Evolutionary conservation across 257 asterid species (phyloP).

Genomic region (Nicotiana otophora): DNA sequence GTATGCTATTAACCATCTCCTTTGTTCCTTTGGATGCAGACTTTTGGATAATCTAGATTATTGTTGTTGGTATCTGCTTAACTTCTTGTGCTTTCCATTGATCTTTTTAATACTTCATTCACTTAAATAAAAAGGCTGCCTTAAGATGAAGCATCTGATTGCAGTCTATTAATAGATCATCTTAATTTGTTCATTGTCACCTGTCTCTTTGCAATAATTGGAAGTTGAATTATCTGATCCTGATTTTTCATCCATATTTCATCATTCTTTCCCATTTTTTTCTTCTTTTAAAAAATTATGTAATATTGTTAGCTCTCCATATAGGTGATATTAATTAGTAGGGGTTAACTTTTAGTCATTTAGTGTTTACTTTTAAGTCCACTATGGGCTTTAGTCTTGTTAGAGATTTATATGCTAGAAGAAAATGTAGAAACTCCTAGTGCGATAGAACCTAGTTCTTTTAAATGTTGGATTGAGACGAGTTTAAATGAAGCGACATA

Average conservation of each 20-base stretch:
- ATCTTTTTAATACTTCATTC: background rate
- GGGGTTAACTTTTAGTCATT: background rate
- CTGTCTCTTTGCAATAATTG: background rate
- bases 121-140: background rate
- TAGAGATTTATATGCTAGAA: background rate
- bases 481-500: background rate
- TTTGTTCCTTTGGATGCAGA: background rate
- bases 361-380: background rate
- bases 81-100: background rate
- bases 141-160: background rate
- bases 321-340: background rate
- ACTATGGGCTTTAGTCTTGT: too few relatives aligned
- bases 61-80: background rate
- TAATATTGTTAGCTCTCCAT: background rate
- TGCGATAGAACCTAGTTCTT: background rate
- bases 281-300: background rate
- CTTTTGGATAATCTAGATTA: background rate
- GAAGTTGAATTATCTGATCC: background rate
- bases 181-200: background rate
- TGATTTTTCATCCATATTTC: background rate
- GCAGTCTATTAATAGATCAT: background rate
- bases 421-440: background rate
- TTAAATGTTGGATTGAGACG: background rate
- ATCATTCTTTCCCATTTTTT: background rate
- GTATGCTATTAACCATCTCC: slow-evolving; percentile 28